Evolutionary conservation across 2,329 filamentous ascomycete species (phyloP).

Genomic region (Microsporum ferrugineum): DNA sequence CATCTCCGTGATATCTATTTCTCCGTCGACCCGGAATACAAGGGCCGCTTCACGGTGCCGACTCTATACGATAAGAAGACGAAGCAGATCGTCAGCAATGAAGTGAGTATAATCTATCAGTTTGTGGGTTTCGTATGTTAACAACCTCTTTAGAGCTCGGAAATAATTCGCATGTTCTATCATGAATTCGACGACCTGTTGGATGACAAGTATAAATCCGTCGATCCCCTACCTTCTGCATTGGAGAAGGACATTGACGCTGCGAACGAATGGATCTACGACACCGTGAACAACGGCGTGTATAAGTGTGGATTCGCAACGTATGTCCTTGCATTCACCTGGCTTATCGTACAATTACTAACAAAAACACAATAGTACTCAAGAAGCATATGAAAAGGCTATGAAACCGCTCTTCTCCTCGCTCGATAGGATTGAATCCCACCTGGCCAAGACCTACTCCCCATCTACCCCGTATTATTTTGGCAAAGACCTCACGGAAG

Average conservation of each 20-base stretch:
- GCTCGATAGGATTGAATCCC: constrained; percentile 63
- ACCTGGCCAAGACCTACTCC: constrained; percentile 42
- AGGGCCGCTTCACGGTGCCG: constrained; percentile 76
- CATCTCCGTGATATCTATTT: constrained; percentile 74
- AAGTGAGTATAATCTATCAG: constrained; percentile 41
- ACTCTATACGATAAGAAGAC: constrained; percentile 62
- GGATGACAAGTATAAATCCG: constrained; percentile 44
- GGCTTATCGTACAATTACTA: not conserved
- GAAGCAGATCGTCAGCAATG: constrained; percentile 75
- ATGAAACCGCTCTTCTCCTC: constrained; percentile 61
- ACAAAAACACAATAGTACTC: constrained; percentile 36
- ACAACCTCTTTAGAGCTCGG: constrained; percentile 44
- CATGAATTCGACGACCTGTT: constrained; percentile 65
- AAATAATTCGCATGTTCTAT: constrained; percentile 87
- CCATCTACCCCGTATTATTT: constrained; percentile 51
- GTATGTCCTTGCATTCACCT: constrained; percentile 7
- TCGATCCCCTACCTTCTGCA: constrained; percentile 57
- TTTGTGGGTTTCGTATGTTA: not conserved
- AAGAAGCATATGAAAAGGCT: constrained; percentile 69
- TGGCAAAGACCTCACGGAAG: constrained; percentile 65
- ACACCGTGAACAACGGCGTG: constrained; percentile 42
- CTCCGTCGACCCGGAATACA: constrained; percentile 57
- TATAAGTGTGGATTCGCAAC: constrained; percentile 66
- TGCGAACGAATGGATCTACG: constrained; percentile 71
- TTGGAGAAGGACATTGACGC: constrained; percentile 62